Conservation (phyloP, 352 stramenopile genomes). For the Globisporangium nunn region DNA sequence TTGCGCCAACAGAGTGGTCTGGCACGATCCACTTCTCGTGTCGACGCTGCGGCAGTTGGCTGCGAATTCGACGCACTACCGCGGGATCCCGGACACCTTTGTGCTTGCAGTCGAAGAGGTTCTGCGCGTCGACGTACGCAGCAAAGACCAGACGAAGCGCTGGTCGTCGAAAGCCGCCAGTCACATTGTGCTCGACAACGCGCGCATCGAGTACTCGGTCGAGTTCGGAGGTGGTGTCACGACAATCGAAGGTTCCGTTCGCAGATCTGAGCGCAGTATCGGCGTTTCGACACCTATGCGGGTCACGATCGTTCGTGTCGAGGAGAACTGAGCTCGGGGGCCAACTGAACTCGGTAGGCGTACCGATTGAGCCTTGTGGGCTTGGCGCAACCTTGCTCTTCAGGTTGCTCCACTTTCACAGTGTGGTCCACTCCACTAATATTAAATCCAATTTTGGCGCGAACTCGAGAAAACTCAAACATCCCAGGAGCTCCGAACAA, state of each 20-base stretch:
- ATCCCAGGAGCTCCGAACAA: neutral
- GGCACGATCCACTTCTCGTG: slow-evolving; percentile 23
- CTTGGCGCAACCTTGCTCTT: no score
- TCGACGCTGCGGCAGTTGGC: slow-evolving; percentile 27
- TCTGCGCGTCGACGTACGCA: slow-evolving; percentile 65
- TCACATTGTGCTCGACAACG: slow-evolving; percentile 52
- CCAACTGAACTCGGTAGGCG: no score
- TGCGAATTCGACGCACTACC: slow-evolving; percentile 37
- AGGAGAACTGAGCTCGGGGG: neutral
- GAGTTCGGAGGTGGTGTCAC: neutral
- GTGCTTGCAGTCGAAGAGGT: slow-evolving; percentile 53
- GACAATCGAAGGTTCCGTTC: neutral
- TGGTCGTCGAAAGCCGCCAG: slow-evolving; percentile 30
- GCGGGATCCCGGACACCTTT: slow-evolving; percentile 19
- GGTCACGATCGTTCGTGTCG: slow-evolving; percentile 1
- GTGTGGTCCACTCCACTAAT: no score
- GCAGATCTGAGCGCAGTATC: neutral
- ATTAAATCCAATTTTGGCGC: neutral
- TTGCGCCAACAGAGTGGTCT: slow-evolving; percentile 28
- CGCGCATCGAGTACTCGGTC: slow-evolving; percentile 35
- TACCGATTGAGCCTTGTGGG: no score
- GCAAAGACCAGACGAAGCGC: slow-evolving; percentile 61
- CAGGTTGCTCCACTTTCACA: no score
- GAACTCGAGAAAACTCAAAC: neutral
- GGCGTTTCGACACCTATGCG: neutral